phyloP scores from a whole-genome alignment of 148 eudicot species.

The Pharnaceum exiguum region DNA sequence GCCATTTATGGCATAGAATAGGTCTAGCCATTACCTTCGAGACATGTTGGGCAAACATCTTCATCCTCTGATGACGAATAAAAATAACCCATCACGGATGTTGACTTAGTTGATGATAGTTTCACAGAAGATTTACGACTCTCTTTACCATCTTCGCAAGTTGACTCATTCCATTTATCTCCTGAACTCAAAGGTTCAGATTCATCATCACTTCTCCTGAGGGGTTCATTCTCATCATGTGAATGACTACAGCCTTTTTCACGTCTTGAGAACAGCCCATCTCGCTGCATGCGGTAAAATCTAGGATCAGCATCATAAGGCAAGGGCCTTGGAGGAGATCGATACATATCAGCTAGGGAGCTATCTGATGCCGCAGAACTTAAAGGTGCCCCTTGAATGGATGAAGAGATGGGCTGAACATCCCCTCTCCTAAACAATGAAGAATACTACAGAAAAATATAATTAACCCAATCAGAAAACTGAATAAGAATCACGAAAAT shows the following conservation, averaged over 20 bases:
- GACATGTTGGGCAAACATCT: slow-evolving; percentile 95
- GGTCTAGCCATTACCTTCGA: slow-evolving; percentile 57
- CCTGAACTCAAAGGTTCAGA: slow-evolving; percentile 46
- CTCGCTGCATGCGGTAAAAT: slow-evolving; percentile 55
- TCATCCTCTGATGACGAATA: slow-evolving; percentile 78
- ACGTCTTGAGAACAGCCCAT: slow-evolving; percentile 70
- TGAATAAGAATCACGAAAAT: slow-evolving; percentile 4
- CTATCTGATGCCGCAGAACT: slow-evolving; percentile 52
- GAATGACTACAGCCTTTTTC: slow-evolving; percentile 81
- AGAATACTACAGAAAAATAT: slow-evolving; percentile 50
- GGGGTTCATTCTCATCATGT: slow-evolving; percentile 67
- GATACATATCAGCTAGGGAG: slow-evolving; percentile 65
- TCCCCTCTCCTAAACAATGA: slow-evolving; percentile 81
- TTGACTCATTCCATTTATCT: slow-evolving; percentile 54
- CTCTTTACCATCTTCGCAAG: slow-evolving; percentile 68
- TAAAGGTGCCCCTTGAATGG: slow-evolving; percentile 65
- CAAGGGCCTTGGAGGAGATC: slow-evolving; percentile 85
- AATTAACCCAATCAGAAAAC: slow-evolving; percentile 6
- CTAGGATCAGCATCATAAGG: slow-evolving; percentile 84
- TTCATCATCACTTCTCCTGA: slow-evolving; percentile 65
- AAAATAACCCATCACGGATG: slow-evolving; percentile 53
- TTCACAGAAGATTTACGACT: slow-evolving; percentile 45
- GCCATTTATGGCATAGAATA: no score
- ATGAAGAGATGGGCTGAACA: slow-evolving; percentile 51
- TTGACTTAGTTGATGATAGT: slow-evolving; percentile 48